Conservation (phyloP, 129 eudicot species). For the Centrapalus pauciflorus region DNA sequence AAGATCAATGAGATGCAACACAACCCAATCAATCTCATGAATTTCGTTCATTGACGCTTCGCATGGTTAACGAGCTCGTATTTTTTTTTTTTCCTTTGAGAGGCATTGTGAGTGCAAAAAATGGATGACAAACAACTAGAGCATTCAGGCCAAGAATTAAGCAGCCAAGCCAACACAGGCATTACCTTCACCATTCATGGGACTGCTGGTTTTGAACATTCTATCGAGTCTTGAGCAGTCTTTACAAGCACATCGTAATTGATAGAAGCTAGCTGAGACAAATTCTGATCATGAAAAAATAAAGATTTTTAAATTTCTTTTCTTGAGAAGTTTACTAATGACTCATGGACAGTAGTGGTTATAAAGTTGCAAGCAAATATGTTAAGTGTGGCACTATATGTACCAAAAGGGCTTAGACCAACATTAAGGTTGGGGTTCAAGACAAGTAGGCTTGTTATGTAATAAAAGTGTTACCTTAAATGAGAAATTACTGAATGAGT, state of each 20-base stretch:
- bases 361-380: neutral
- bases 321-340: neutral
- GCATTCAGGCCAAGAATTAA: neutral
- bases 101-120: neutral
- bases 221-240: slow-evolving; percentile 53
- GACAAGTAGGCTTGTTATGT: neutral
- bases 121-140: neutral
- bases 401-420: neutral
- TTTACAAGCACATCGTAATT: slow-evolving; percentile 75
- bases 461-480: slow-evolving; percentile 52
- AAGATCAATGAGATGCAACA: neutral
- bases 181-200: slow-evolving; percentile 24
- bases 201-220: slow-evolving; percentile 29
- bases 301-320: neutral
- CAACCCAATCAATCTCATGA: slow-evolving; percentile 19
- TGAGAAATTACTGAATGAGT: slow-evolving; percentile 97
- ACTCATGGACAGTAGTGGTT: neutral
- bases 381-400: too few relatives aligned
- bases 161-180: neutral
- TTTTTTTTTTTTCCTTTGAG: neutral
- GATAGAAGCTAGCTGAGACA: slow-evolving; percentile 89
- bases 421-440: neutral
- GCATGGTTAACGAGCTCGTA: neutral
- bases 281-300: slow-evolving; percentile 48
- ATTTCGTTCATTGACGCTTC: neutral